These are phyloP conservation scores for Heliosperma pusillum DNA, from an alignment of 148 eudicot species.

Conservation along the genomic window DNA sequence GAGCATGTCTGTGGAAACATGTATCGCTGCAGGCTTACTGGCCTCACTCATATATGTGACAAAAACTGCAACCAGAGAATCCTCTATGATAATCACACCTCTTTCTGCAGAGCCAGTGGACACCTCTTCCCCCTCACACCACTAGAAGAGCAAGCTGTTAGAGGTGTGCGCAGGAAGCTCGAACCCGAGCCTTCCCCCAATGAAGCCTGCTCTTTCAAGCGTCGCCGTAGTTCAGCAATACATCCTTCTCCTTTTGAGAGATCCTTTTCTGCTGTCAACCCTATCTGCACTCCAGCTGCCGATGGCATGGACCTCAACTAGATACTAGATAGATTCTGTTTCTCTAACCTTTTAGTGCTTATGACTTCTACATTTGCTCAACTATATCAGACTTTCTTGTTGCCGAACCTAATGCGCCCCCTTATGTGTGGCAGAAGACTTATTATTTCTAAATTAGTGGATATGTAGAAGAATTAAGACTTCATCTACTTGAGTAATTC, in stretches of 20 bases:
- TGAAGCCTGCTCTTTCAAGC: conserved; percentile 80
- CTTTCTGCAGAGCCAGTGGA: conserved; percentile 89
- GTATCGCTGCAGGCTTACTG: conserved; percentile 88
- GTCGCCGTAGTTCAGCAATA: conserved; percentile 56
- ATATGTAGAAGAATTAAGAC: conserved; percentile 33
- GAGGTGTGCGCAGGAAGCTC: conserved; percentile 88
- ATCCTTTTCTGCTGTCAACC: conserved; percentile 75
- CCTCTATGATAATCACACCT: conserved; percentile 77
- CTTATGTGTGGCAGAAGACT: conserved; percentile 32
- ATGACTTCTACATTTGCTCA: conserved; percentile 20
- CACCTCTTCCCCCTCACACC: conserved; percentile 76
- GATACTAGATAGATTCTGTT: conserved; percentile 32
- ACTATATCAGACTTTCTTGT: conserved; percentile 32
- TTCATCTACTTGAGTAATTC: conserved; percentile 23
- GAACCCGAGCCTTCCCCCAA: conserved; percentile 54
- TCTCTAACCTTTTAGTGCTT: conserved; percentile 26
- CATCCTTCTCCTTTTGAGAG: conserved; percentile 94
- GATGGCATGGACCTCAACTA: conserved; percentile 99
- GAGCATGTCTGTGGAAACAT: conserved; percentile 86
- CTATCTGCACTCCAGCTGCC: conserved; percentile 89
- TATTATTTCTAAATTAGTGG: conserved; percentile 25
- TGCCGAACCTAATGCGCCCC: conserved; percentile 33
- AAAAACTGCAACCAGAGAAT: conserved; percentile 97
- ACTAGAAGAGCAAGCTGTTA: conserved; percentile 81
- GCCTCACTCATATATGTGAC: conserved; percentile 93